phyloP scores from a whole-genome alignment of 345 rosid species.

The Eucalyptus tenuipes region DNA sequence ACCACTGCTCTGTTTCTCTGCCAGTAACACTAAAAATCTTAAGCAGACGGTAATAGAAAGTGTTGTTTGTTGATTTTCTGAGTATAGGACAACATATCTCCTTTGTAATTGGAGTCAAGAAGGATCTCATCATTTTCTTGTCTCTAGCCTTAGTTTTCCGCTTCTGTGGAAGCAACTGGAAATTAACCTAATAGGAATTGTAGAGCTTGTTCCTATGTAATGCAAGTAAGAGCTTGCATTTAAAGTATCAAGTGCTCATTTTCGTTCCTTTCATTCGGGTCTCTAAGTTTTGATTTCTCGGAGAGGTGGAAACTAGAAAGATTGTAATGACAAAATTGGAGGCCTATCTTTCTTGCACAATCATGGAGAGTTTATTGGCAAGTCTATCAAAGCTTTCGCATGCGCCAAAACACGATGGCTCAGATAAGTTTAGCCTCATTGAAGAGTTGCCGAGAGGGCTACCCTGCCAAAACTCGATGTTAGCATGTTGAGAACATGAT shows the following conservation, averaged over 20 bases:
- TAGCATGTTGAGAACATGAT: not conserved
- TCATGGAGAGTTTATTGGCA: not conserved
- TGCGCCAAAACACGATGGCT: not conserved
- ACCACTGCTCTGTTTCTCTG: not conserved
- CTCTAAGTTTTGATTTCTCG: not conserved
- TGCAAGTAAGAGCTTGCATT: not conserved
- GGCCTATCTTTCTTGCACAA: not conserved
- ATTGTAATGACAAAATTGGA: not conserved
- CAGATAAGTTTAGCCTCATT: not conserved
- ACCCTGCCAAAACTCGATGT: not conserved
- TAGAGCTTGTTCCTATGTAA: not conserved
- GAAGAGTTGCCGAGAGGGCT: not conserved
- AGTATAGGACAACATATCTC: not conserved
- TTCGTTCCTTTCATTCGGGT: not conserved
- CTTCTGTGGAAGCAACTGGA: not conserved
- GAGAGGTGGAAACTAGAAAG: not conserved
- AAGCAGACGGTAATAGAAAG: not conserved
- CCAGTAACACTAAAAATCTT: not conserved
- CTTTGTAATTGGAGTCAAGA: not conserved
- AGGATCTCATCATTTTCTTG: not conserved
- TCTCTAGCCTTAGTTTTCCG: not conserved
- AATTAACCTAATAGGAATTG: not conserved
- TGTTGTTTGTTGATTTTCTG: not conserved
- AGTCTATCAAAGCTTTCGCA: not conserved
- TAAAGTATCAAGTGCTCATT: not conserved